phyloP scores from a whole-genome alignment of 1,139 yeast genomes.

The Nadsonia commutata region DNA sequence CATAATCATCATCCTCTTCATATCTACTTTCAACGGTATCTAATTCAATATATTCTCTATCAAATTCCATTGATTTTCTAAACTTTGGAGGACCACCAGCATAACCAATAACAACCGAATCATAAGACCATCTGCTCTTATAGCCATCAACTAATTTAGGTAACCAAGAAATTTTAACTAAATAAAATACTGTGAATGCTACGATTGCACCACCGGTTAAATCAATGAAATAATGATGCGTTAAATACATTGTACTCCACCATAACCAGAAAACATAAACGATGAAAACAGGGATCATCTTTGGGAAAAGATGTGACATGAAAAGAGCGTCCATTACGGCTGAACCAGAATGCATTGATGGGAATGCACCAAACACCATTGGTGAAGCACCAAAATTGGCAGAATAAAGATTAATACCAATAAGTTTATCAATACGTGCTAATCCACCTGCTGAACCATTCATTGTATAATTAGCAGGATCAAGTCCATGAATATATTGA shows the following conservation, averaged over 20 bases:
- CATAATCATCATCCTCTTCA: too few species aligned
- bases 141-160: conserved; percentile 52
- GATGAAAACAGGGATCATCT: conserved; percentile 45
- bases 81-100: conserved; percentile 16
- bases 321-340: conserved; percentile 89
- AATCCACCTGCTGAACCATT: conserved; percentile 94
- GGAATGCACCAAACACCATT: conserved; percentile 94
- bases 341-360: conserved; percentile 87
- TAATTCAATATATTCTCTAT: conserved; percentile 5
- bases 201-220: conserved; percentile 79
- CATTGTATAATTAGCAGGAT: conserved; percentile 87
- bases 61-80: conserved; percentile 19
- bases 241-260: conserved; percentile 97
- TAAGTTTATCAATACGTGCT: conserved; percentile 66
- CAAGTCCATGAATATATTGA: conserved; percentile 67
- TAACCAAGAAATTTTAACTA: conserved; percentile 57
- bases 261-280: conserved; percentile 80
- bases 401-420: conserved; percentile 81
- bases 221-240: conserved; percentile 90
- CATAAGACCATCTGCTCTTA: conserved; percentile 80
- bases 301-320: conserved; percentile 69
- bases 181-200: conserved; percentile 54
- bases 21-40: too few species aligned
- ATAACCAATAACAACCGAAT: conserved; percentile 25
- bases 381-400: conserved; percentile 77